phyloP scores from a whole-genome alignment of 176 grass and related monocot species.

The Lolium rigidum region DNA sequence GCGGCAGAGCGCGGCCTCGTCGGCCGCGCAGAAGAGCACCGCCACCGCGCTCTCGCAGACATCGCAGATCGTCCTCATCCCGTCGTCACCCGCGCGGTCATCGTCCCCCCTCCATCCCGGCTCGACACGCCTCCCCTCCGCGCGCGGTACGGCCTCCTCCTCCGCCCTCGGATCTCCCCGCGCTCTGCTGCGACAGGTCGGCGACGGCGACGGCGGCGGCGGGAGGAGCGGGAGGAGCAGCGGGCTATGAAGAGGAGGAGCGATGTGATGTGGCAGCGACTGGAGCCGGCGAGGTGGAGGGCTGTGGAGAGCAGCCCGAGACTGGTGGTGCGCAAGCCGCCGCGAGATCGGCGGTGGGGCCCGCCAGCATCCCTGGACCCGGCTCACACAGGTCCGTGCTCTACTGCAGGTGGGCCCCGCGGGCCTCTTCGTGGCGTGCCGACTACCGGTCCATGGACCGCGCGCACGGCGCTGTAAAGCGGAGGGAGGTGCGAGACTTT shows the following conservation, averaged over 20 bases:
- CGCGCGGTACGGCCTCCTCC: background rate
- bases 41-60: slow-evolving; percentile 92
- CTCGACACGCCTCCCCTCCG: background rate
- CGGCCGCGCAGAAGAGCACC: slow-evolving; percentile 94
- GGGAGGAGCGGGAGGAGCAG: background rate
- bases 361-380: background rate
- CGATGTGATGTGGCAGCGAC: slow-evolving; percentile 32
- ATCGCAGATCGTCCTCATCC: slow-evolving; percentile 98
- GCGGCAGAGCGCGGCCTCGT: slow-evolving; percentile 93
- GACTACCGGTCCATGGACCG: background rate
- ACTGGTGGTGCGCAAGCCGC: slow-evolving; percentile 40
- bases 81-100: slow-evolving; percentile 34
- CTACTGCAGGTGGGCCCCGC: too few species aligned
- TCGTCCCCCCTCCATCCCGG: slow-evolving; percentile 32
- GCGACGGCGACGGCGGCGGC: background rate
- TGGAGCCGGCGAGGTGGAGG: slow-evolving; percentile 5
- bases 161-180: too few species aligned
- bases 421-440: background rate
- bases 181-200: too few species aligned
- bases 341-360: slow-evolving; percentile 26
- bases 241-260: background rate
- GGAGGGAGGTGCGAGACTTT: background rate
- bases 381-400: background rate
- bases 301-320: background rate
- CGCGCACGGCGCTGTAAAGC: background rate